Conservation (phyloP, 371 early-diverging fungal genomes). For the Chytridium lagenaria region DNA sequence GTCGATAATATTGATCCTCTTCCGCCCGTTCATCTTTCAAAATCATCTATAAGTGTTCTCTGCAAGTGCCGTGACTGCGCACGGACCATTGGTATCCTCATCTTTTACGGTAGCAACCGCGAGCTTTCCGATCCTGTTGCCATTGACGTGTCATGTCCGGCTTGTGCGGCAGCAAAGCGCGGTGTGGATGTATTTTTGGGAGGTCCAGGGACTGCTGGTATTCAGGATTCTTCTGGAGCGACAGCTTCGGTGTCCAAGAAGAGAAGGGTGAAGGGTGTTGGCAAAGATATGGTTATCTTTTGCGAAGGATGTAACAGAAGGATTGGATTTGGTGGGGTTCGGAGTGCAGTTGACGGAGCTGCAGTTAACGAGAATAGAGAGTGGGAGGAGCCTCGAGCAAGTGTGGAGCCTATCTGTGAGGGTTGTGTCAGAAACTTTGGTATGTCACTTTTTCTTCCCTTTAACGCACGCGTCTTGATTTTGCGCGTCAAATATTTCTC, state of each 20-base stretch:
- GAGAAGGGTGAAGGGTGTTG: background rate
- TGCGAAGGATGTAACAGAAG: slow-evolving; percentile 1
- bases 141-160: background rate
- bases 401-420: background rate
- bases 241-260: background rate
- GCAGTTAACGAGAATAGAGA: too few relatives aligned
- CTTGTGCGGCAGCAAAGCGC: background rate
- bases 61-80: background rate
- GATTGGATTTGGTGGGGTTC: background rate
- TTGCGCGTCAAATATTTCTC: background rate
- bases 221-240: background rate
- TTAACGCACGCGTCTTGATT: background rate
- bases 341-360: background rate
- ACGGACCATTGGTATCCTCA: background rate
- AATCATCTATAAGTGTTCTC: background rate
- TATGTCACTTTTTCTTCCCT: background rate
- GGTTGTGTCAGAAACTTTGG: background rate
- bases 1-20: too few relatives aligned
- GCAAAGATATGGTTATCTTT: background rate
- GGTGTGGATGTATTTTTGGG: background rate
- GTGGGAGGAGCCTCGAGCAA: background rate
- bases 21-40: background rate
- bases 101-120: background rate
- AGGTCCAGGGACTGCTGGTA: background rate
- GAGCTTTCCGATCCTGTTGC: background rate